Conservation (phyloP, 2,329 filamentous ascomycete genomes). For the Exophiala calicioides region DNA sequence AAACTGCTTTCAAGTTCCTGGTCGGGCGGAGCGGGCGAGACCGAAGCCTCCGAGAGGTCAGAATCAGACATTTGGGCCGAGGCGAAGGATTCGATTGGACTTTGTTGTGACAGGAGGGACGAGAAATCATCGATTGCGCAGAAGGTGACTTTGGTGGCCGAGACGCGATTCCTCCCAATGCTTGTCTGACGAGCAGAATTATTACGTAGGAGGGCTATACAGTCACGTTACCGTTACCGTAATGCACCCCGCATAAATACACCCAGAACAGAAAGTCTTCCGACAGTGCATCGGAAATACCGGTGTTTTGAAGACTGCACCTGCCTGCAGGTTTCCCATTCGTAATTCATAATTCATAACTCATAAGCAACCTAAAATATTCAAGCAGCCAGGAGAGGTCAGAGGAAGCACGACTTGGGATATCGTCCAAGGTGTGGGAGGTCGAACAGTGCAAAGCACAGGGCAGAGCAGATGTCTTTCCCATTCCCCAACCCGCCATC, state of each 20-base stretch:
- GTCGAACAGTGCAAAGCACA: not conserved
- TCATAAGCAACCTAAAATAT: too few relatives aligned
- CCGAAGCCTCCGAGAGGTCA: constrained; percentile 33
- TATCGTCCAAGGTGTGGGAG: too few relatives aligned
- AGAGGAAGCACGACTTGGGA: too few relatives aligned
- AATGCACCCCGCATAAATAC: not conserved
- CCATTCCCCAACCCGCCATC: constrained; percentile 14
- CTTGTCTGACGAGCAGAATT: too few relatives aligned
- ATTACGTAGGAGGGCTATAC: too few relatives aligned
- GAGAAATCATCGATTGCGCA: not conserved
- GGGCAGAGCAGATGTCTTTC: constrained; percentile 20
- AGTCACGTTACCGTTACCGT: constrained; percentile 1
- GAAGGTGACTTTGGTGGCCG: not conserved
- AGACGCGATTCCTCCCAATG: too few relatives aligned
- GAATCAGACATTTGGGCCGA: constrained; percentile 34
- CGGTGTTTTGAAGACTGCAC: constrained; percentile 1
- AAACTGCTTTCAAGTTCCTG: constrained; percentile 40
- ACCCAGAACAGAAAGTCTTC: not conserved
- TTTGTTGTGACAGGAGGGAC: not conserved
- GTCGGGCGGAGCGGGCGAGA: constrained; percentile 35
- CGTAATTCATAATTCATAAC: not conserved
- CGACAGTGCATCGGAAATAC: constrained; percentile 5
- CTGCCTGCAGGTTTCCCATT: not conserved
- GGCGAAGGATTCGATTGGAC: not conserved
- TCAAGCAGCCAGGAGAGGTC: not conserved